Evolutionary conservation across 2,329 filamentous ascomycete species (phyloP).

Genomic region (Dactylellina sp.): DNA sequence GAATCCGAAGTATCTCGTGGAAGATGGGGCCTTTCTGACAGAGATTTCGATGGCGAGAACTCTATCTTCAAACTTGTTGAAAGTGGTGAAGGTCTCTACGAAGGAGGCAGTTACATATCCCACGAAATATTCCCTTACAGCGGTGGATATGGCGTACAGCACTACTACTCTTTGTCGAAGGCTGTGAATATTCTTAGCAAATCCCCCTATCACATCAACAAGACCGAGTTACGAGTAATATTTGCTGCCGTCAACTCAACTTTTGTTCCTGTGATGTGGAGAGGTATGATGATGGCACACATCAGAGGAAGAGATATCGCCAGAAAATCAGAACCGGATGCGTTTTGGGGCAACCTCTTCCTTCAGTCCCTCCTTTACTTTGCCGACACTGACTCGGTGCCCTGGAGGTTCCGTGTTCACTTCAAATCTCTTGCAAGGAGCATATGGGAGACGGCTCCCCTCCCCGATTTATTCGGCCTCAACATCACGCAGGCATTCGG

Average conservation of each 20-base stretch:
- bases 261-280: conserved; percentile 55
- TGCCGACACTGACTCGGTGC: conserved; percentile 41
- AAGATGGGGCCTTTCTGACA: conserved; percentile 49
- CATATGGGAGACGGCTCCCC: conserved; percentile 42
- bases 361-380: conserved; percentile 49
- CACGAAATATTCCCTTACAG: conserved; percentile 57
- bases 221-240: conserved; percentile 38
- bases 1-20: conserved; percentile 35
- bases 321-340: conserved; percentile 47
- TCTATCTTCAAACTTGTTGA: conserved; percentile 45
- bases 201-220: conserved; percentile 40
- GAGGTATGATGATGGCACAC: conserved; percentile 57
- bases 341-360: conserved; percentile 44
- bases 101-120: conserved; percentile 57
- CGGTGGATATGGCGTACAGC: conserved; percentile 56
- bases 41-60: conserved; percentile 46
- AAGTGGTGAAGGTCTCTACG: conserved; percentile 55
- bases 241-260: conserved; percentile 50
- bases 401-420: conserved; percentile 24
- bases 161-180: conserved; percentile 53
- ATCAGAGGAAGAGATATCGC: conserved; percentile 55
- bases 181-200: conserved; percentile 49
- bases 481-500: conserved; percentile 53
- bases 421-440: conserved; percentile 50
- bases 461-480: conserved; percentile 47